Percentiles rank a stretch among this genome's conserved stretches.
phyloP scores from a whole-genome alignment of 352 stramenopile genomes.

The Phytophthora uliginosa region DNA sequence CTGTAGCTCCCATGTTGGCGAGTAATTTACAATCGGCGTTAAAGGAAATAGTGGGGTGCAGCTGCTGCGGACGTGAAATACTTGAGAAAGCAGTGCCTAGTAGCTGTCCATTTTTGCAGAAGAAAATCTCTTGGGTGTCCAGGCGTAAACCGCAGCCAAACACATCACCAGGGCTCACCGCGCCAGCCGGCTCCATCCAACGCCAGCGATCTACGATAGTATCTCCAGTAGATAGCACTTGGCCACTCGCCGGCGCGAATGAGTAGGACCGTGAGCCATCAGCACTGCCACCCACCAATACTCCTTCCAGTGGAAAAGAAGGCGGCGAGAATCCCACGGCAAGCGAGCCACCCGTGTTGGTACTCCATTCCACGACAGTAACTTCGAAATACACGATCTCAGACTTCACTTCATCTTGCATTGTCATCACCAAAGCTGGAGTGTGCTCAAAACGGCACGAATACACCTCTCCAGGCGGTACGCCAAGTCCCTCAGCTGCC shows the following conservation, averaged over 20 bases:
- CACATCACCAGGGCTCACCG: conserved; percentile 67
- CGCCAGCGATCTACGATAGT: conserved; percentile 68
- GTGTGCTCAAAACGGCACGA: conserved; percentile 90
- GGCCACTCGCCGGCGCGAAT: conserved; percentile 75
- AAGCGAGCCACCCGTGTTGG: conserved; percentile 41
- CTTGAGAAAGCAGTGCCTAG: conserved; percentile 86
- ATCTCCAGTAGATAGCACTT: conserved; percentile 68
- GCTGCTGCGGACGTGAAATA: conserved; percentile 43
- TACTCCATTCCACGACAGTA: conserved; percentile 72
- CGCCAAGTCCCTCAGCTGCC: conserved; percentile 28
- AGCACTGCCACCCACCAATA: conserved; percentile 55
- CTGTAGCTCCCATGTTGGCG: conserved; percentile 70
- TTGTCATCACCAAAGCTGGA: conserved; percentile 73
- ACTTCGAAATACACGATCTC: conserved; percentile 89
- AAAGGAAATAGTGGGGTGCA: conserved; percentile 86
- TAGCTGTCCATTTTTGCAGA: conserved; percentile 87
- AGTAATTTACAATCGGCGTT: conserved; percentile 83
- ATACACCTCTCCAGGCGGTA: conserved; percentile 38
- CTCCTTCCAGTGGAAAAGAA: conserved; percentile 78
- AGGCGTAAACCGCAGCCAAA: conserved; percentile 84
- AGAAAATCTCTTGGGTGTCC: conserved; percentile 88
- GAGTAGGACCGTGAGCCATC: conserved; percentile 66
- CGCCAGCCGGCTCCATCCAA: conserved; percentile 67
- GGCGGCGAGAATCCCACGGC: conserved; percentile 73
- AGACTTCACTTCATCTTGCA: conserved; percentile 77